Conservation (phyloP, 1,139 yeast species). For the Magnusiomyces ingens region DNA sequence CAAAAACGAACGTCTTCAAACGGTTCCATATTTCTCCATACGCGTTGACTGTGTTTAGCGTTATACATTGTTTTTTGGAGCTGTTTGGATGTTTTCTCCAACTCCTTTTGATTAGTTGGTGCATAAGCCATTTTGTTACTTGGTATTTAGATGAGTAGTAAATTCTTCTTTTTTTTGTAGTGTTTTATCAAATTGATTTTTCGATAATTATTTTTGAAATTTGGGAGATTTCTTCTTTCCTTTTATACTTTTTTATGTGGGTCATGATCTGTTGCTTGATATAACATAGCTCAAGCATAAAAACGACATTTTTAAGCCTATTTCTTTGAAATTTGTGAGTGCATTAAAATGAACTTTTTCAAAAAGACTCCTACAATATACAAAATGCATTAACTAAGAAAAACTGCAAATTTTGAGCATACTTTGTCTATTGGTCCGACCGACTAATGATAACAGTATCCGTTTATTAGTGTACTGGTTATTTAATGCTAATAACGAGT, state of each 20-base stretch:
- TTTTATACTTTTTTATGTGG: background rate
- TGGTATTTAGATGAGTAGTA: background rate
- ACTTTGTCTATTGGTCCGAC: too few relatives aligned
- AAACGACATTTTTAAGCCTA: background rate
- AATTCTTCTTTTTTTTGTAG: background rate
- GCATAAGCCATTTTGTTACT: background rate
- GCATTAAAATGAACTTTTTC: background rate
- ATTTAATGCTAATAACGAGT: too few relatives aligned
- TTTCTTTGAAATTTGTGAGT: too few relatives aligned
- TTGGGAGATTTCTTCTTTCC: background rate
- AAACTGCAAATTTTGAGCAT: too few relatives aligned
- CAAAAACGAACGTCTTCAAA: background rate
- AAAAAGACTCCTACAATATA: background rate
- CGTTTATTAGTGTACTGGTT: too few relatives aligned
- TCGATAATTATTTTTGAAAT: slow-evolving; percentile 1
- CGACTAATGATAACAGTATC: too few relatives aligned
- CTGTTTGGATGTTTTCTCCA: background rate
- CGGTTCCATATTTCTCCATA: slow-evolving; percentile 1
- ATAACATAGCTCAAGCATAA: too few relatives aligned
- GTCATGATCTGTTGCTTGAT: too few relatives aligned
- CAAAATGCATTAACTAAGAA: too few relatives aligned
- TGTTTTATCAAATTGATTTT: background rate
- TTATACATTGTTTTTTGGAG: background rate
- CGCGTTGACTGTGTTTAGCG: background rate
- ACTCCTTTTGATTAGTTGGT: background rate